phyloP scores from a whole-genome alignment of 495 filamentous ascomycete species.

The Cladorrhinum samala region DNA sequence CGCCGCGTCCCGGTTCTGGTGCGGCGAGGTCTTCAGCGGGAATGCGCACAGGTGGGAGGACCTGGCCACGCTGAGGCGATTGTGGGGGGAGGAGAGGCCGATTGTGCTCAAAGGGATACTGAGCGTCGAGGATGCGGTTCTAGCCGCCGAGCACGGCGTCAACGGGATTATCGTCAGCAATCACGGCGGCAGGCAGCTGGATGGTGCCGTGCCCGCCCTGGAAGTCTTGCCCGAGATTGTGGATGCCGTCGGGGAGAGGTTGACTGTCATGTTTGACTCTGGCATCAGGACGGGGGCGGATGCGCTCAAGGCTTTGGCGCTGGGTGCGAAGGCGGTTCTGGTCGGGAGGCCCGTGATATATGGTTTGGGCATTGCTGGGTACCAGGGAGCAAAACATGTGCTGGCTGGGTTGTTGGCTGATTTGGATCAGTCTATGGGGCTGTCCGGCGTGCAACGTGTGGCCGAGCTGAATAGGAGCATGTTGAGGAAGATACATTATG shows the following conservation, averaged over 20 bases:
- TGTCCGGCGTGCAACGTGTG: conserved; percentile 50
- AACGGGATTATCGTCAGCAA: conserved; percentile 37
- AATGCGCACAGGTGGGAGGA: conserved; percentile 53
- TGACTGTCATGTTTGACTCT: conserved; percentile 44
- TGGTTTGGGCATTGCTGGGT: conserved; percentile 46
- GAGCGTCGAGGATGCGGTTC: conserved; percentile 29
- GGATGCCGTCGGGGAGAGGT: conserved; percentile 38
- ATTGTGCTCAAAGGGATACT: conserved; percentile 46
- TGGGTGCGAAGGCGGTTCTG: conserved; percentile 48
- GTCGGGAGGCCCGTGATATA: conserved; percentile 47
- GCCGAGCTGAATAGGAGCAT: conserved; percentile 46
- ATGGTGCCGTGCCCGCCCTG: conserved; percentile 39
- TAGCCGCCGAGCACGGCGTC: conserved; percentile 27
- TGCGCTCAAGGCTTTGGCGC: conserved; percentile 45
- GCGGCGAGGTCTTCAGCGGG: conserved; percentile 43
- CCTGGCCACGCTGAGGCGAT: conserved; percentile 45
- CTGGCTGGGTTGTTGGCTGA: conserved; percentile 53
- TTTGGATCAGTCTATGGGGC: conserved; percentile 54
- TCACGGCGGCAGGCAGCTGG: conserved; percentile 41
- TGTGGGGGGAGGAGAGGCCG: conserved; percentile 51
- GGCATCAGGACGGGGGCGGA: conserved; percentile 45
- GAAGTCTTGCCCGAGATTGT: conserved; percentile 43
- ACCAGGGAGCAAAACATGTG: conserved; percentile 53
- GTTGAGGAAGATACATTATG: conserved; percentile 48
- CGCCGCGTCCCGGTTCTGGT: conserved; percentile 38